Base-by-base conservation (phyloP, 1,284 basidiomycete genomes). In the Heliocybe sulcata region DNA sequence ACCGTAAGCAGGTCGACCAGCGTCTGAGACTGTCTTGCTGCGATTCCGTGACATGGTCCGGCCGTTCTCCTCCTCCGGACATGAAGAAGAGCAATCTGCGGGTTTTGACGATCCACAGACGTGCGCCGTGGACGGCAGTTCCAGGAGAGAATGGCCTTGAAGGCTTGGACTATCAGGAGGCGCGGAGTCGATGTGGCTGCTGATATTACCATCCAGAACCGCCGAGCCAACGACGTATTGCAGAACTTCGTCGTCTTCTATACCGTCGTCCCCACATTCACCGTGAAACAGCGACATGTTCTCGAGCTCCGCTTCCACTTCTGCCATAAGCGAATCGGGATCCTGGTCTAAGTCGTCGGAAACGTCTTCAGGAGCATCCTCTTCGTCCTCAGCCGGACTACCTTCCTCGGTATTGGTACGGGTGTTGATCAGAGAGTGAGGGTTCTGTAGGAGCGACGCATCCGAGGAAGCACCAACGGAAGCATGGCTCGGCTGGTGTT, bases 231-330 rank as follows among this genome's bases (percentile, higher is more conserved):
- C 58, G 22, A 65, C 66, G 31, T 65, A 63, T 49, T 67, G 67
- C 38, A 72, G 65, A 11, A 72, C 60, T 31, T 69, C 68, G 27
- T 75, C 71, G 10, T 65, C 63, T 53, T 70, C 71, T 27, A 71
- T 69, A 14, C 59, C 22, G 27, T n/a, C 42, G 16, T 10, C 42
- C 16, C 47, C 47, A 49, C 8, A 3, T 11, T 49, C 20, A 57
- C 45, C 67, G 4, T 57, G 6, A 61, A 56, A 27, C 65, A 58
- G 57, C 65, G 61, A 23, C 63, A 63, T 11, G 67, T 62, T 53
- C n/a, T 23, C n/a, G 29, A 16, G 19, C 51, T 22, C 20, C n/a
- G 22, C 47, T 25, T 35, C 49, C 56, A 42, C 58, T 55, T 42
- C 42, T n/a, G 26, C n/a, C 50, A 14, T 53, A 22, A 69, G 53